These are phyloP conservation scores for Cucumis sativus DNA, from an alignment of 306 rosid genomes.

Conservation along the genomic window Cucumber_9930_V3 NC_026660.2:9610501-9611000, in stretches of 20 bases:
- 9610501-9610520: neutral
- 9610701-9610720: neutral
- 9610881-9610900: slow-evolving; percentile 81
- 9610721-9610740: slow-evolving; percentile 71
- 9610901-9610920: slow-evolving; percentile 43
- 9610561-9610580: neutral
- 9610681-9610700: neutral
- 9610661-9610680: neutral
- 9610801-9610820: slow-evolving; percentile 44
- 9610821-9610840: slow-evolving; percentile 46
- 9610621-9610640: neutral
- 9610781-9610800: slow-evolving; percentile 43
- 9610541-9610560: neutral
- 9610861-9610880: slow-evolving; percentile 93
- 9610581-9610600: neutral
- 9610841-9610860: slow-evolving; percentile 57
- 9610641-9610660: neutral
- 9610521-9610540: neutral
- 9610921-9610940: neutral
- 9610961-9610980: neutral
- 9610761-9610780: slow-evolving; percentile 43
- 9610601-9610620: neutral
- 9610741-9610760: slow-evolving; percentile 62
- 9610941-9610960: neutral
- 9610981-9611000: neutral